Percentiles rank a stretch among this genome's conserved stretches.
These are phyloP conservation scores for Kazachstania martiniae DNA, from an alignment of 805 yeast species.

Conservation along the genomic window DNA sequence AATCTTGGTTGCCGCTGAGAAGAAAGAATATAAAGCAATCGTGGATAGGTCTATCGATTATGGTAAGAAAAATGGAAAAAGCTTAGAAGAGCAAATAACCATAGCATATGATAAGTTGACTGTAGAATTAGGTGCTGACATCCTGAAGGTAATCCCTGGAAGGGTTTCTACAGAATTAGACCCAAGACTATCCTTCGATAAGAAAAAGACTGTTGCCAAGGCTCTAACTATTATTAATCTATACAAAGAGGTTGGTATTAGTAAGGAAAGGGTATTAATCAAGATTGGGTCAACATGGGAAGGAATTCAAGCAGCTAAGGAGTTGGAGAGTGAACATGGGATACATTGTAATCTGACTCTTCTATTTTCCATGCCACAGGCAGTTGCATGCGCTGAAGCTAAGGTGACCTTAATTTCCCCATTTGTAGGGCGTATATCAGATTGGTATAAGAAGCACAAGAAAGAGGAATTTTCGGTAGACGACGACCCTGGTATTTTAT, in stretches of 20 bases:
- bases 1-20: constrained; percentile 87
- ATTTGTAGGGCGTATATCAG: constrained; percentile 96
- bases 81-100: constrained; percentile 47
- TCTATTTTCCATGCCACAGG: constrained; percentile 89
- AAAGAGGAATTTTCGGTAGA: constrained; percentile 73
- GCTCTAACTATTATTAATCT: constrained; percentile 80
- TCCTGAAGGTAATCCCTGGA: constrained; percentile 90
- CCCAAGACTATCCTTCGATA: constrained; percentile 92
- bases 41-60: constrained; percentile 81
- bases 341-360: constrained; percentile 92
- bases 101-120: constrained; percentile 81
- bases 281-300: constrained; percentile 97
- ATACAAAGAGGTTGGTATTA: constrained; percentile 74
- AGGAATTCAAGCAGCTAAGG: constrained; percentile 97
- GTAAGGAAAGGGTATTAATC: constrained; percentile 81
- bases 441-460: constrained; percentile 91
- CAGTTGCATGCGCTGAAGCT: constrained; percentile 98
- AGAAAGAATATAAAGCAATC: constrained; percentile 75
- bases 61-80: constrained; percentile 52
- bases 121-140: constrained; percentile 91
- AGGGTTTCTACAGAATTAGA: constrained; percentile 98
- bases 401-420: constrained; percentile 91
- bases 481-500: constrained; percentile 85
- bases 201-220: constrained; percentile 82
- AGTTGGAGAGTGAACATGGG: constrained; percentile 78